Conservation (phyloP, 1,284 basidiomycete genomes). For the Wallemia mellicola region DNA sequence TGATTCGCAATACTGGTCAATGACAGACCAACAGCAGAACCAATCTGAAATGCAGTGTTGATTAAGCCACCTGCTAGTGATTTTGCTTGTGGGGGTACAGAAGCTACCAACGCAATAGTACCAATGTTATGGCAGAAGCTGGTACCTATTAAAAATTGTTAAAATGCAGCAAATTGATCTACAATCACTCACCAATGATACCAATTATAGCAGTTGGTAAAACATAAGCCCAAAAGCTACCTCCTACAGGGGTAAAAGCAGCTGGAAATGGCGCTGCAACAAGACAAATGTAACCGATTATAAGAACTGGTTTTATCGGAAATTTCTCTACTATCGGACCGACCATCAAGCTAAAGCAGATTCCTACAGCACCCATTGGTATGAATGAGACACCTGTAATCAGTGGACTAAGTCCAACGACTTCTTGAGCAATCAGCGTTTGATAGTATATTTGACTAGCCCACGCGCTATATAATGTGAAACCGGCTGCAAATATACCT, state of each 20-base stretch:
- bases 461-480: not conserved
- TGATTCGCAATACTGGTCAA: not conserved
- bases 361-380: not conserved
- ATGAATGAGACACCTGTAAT: not conserved
- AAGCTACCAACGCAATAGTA: not conserved
- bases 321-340: not conserved
- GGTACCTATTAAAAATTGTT: not conserved
- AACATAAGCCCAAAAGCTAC: constrained; percentile 1
- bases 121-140: not conserved
- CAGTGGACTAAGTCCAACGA: not conserved
- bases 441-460: not conserved
- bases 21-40: not conserved
- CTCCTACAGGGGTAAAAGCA: not conserved
- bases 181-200: not conserved
- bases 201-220: not conserved
- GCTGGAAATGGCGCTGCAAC: not conserved
- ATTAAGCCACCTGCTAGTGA: not conserved
- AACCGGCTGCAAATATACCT: not conserved
- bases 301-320: not conserved
- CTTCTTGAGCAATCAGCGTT: not conserved
- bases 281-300: not conserved
- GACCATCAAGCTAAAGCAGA: not conserved
- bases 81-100: not conserved
- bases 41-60: not conserved
- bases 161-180: not conserved